These are phyloP conservation scores for Macrocybe gigantea DNA, from an alignment of 768 basidiomycete species.

Conservation along the genomic window DNA sequence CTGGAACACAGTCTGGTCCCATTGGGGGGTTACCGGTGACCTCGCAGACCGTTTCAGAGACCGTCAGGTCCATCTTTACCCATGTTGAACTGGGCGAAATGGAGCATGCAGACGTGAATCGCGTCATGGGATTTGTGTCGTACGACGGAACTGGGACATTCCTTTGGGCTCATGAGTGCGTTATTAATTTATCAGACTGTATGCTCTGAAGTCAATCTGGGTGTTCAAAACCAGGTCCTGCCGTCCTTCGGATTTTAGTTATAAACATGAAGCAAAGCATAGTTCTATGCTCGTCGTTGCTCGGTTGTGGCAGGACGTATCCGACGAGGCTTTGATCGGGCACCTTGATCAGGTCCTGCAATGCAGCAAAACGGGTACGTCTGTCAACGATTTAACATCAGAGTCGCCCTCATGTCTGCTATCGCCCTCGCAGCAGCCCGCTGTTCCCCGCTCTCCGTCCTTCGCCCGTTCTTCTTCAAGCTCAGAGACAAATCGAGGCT, in stretches of 20 bases:
- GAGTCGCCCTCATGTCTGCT: background rate
- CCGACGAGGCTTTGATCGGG: slow-evolving; percentile 27
- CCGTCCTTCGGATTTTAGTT: slow-evolving; percentile 71
- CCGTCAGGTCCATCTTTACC: slow-evolving; percentile 44
- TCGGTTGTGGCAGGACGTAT: slow-evolving; percentile 41
- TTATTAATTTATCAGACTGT: slow-evolving; percentile 6
- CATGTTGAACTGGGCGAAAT: slow-evolving; percentile 30
- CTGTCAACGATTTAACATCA: background rate
- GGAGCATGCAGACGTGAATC: slow-evolving; percentile 48
- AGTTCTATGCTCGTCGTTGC: slow-evolving; percentile 50
- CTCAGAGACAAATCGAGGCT: slow-evolving; percentile 32
- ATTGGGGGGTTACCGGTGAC: slow-evolving; percentile 14
- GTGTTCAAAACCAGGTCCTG: slow-evolving; percentile 33
- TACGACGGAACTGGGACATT: slow-evolving; percentile 53
- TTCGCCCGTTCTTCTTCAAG: slow-evolving; percentile 47
- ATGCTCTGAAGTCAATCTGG: background rate
- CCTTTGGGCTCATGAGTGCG: slow-evolving; percentile 74
- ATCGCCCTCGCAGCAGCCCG: slow-evolving; percentile 18
- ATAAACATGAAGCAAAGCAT: slow-evolving; percentile 72
- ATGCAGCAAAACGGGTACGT: slow-evolving; percentile 26
- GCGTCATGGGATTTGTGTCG: slow-evolving; percentile 51
- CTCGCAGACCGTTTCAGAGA: slow-evolving; percentile 40
- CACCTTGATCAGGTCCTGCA: slow-evolving; percentile 25
- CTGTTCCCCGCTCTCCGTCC: slow-evolving; percentile 43
- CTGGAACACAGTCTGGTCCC: too few species aligned